Percentiles rank a stretch among this genome's conserved stretches.
These are phyloP conservation scores for Nemania serpens DNA, from an alignment of 2,329 filamentous ascomycete genomes.

Conservation along the genomic window DNA sequence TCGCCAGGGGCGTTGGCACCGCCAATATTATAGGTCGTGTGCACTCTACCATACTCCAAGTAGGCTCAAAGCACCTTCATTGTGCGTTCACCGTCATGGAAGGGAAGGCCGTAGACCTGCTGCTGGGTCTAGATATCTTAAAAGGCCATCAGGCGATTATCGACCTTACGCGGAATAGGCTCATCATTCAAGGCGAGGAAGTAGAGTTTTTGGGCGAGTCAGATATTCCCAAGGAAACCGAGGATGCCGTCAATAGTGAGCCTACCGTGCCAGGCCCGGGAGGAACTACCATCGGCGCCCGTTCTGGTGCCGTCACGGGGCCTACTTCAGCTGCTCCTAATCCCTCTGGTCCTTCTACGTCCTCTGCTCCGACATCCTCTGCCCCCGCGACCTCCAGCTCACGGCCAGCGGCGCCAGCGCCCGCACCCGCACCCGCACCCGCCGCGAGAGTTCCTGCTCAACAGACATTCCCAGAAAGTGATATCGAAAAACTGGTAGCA, in stretches of 20 bases:
- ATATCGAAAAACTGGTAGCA: conserved; percentile 75
- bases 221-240: conserved; percentile 86
- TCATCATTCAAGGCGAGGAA: conserved; percentile 86
- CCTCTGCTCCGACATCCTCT: conserved; percentile 37
- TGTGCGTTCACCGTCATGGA: conserved; percentile 99
- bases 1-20: conserved; percentile 92
- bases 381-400: conserved; percentile 38
- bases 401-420: conserved; percentile 35
- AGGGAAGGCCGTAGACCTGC: conserved; percentile 91
- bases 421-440: not conserved
- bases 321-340: conserved; percentile 44
- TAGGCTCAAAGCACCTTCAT: conserved; percentile 82
- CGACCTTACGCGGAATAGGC: conserved; percentile 80
- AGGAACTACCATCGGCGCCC: conserved; percentile 85
- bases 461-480: conserved; percentile 60
- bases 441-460: conserved; percentile 32
- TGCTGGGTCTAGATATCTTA: conserved; percentile 94
- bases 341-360: conserved; percentile 34
- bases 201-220: conserved; percentile 90
- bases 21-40: conserved; percentile 94
- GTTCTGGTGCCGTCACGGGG: conserved; percentile 74
- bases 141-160: conserved; percentile 94
- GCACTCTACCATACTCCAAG: conserved; percentile 92
- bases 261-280: conserved; percentile 83
- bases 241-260: conserved; percentile 75